Evolutionary conservation across 148 eudicot genomes (phyloP), one percentile per base, ranked within the genome.

Genomic region (Talinum fruticosum): DNA sequence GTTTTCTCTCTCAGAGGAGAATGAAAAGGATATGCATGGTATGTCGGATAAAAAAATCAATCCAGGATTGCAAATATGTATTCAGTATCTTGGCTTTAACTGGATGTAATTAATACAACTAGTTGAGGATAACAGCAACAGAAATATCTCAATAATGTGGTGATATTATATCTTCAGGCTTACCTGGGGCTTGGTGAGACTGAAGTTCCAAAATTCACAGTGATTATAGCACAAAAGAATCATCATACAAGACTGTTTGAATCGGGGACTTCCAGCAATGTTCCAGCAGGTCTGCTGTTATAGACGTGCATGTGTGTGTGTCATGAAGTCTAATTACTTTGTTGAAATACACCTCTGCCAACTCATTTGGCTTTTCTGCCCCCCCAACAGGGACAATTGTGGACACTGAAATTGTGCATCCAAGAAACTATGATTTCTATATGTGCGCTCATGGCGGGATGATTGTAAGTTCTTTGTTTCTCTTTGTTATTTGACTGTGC

Each of bases 211-310:
- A 96, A 91, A 81, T 91, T 96, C 83, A 96, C 95, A 0, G 90
- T 96, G 79, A 90, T 96, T 77, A 92, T 96, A 68, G 97, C 97
- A 68, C 99, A 96, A 71, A 96, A 93, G 85, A 91, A 89, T 76
- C 99, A 96, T 77, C 90, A 89, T 78, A 93, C 92, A 14, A 89
- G 87, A 77, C 81, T 96, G 26, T 93, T 96, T 75, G 91, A 92
- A 85, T 86, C 88, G 45, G 86, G 87, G 74, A 83, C 86, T 69
- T 38, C 85, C 44, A 86, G 89, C 73, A 96, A 93, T 84, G 97
- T 90, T 76, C 97, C 95, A 30, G 83, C 97, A 61, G 99, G 99
- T 93, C 34, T 79, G 91, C 68, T 77, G 76, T 70, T 36, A 37
- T 7, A 37, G 41, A 7, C 41, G 41, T 7, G 41, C 41, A 37